Evolutionary conservation across 83 land plant genomes (phyloP), one percentile per base, ranked within the genome.

Genomic region (Larix sibirica): DNA sequence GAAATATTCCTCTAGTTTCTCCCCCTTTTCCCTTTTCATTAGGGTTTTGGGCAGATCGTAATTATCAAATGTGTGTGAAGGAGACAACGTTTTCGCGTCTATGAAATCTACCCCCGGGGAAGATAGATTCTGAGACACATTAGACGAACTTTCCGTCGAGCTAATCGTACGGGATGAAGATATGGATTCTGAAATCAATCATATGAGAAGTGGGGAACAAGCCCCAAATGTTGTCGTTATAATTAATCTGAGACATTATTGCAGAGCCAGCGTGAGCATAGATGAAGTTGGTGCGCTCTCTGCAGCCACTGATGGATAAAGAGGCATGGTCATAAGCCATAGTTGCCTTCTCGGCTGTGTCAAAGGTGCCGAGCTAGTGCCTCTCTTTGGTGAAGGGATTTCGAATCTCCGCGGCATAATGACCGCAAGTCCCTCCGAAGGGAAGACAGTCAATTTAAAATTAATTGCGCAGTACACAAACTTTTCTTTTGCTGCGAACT

Each of bases 271-370:
- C 3, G 63, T 20, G 63, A 20, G 63, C 63, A 20, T 61, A 61
- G 63, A 94, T 92, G 7, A 94, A 83, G 75, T 94, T 94, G 79
- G 90, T 87, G 80, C 89, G 91, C 76, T 91, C 94, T 7, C 90
- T 87, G 16, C 94, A 94, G 4, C 94, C 96, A 79, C 87, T 92
- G 18, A 94, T 77, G n/a, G 88, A 63, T 26, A 83, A 47, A 0
- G 96, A 92, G 33, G 96, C 96, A n/a, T 90, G 88, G 4, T 61
- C 63, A 5, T 61, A 61, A 61, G 63, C 63, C 17, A 61, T 16
- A 0, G 63, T n/a, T 3, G 63, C 63, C n/a, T 61, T n/a, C n/a
- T 61, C 63, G 0, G n/a, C 63, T 7, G 63, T 61, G 63, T 61
- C 63, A 20, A 17, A 61, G n/a, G 63, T 61, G 18, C 63, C 63